Base-by-base conservation (phyloP, 176 grass and related monocot species). In the Raddia distichophylla region DNA sequence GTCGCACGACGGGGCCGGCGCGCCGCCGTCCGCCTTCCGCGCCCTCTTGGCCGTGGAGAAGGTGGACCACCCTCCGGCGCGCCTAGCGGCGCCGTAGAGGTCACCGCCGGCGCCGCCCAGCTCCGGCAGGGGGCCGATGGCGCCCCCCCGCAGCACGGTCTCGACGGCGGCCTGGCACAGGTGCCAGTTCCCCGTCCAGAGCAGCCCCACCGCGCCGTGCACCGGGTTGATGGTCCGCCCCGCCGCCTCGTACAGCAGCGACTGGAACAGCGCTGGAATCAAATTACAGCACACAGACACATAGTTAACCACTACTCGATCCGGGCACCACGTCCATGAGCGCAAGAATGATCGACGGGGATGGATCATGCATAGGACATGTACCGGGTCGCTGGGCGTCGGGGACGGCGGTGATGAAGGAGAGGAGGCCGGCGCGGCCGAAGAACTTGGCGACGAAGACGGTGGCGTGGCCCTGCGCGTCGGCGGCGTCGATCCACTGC, bases 381-480 rank as follows among this genome's bases (percentile, higher is more conserved):
- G 27, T 27, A 96, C 93, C 91, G 32, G 94, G 94, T 0, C 94
- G 86, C 37, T 93, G 91, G 0, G 46, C 60, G 13, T 84, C 80
- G 11, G 91, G 86, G 12, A 97, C 94, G 37, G 86, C 88, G 37
- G 90, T 89, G 88, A 97, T 91, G 88, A 97, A 97, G 52, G 94
- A 90, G 54, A 93, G 78, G 52, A 97, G 88, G 0, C 90, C 94
- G 18, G 94, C 94, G 62, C 94, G 94, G 73, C 94, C 94, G 51
- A 97, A 97, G 80, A 93, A 97, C 86, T 97, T 97, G 73, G 93
- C 93, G 74, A 96, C 93, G 78, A 96, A 96, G 69, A 97, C 83
- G 44, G 93, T 97, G 83, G 93, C 94, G 81, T 97, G 86, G 64
- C 91, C 94, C 55, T 97, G 94, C 12, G 94, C 85, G n/a, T 93